phyloP scores from a whole-genome alignment of 768 basidiomycete species.

The Rhizopogon vulgaris region DNA sequence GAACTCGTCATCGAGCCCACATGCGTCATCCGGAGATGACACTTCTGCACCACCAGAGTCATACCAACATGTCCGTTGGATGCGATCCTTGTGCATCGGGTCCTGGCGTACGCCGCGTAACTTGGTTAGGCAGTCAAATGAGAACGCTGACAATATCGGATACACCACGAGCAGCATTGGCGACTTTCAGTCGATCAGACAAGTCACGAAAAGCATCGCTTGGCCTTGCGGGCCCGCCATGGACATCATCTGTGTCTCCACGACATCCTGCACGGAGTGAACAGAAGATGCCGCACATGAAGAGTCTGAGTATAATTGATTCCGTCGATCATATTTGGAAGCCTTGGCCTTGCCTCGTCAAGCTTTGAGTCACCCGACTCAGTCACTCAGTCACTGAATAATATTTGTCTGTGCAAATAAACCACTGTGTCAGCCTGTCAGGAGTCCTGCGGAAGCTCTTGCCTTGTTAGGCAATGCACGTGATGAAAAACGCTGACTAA shows the following conservation, averaged over 20 bases:
- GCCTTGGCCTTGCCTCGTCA: no score
- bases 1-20: conserved; percentile 38
- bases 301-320: conserved; percentile 3
- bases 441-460: no score
- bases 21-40: background rate
- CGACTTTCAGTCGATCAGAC: conserved; percentile 32
- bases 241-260: conserved; percentile 3
- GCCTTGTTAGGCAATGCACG: no score
- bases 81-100: conserved; percentile 52
- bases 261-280: conserved; percentile 25
- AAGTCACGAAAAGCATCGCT: conserved; percentile 15
- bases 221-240: background rate
- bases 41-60: background rate
- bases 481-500: no score
- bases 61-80: conserved; percentile 1
- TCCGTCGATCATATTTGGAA: background rate
- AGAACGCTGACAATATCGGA: background rate
- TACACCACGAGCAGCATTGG: conserved; percentile 58
- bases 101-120: conserved; percentile 45
- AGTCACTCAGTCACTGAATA: no score
- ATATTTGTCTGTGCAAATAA: no score
- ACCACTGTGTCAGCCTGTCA: no score
- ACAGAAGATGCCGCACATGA: conserved; percentile 73
- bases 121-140: background rate
- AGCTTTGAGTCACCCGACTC: no score